A percentile compares a stretch with the other conserved stretches of the same genome.
Conservation (phyloP, 1,284 basidiomycete genomes). For the Sphaerobolus stellatus region DNA sequence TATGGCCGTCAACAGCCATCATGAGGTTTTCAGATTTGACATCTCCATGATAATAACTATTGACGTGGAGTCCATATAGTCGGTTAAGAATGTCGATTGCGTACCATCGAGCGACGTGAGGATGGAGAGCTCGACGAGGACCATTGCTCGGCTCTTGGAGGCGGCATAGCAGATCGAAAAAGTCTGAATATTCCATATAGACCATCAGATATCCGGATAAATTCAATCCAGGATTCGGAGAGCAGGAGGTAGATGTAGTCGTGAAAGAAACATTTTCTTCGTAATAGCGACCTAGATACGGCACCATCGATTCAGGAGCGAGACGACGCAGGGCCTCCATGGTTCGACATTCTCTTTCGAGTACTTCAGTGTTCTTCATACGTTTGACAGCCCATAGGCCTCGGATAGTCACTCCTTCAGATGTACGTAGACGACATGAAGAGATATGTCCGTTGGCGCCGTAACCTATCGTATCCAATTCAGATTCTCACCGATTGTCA, state of each 20-base stretch:
- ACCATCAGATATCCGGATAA: neutral
- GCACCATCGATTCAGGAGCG: neutral
- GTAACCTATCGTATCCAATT: too few relatives aligned
- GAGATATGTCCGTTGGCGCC: too few relatives aligned
- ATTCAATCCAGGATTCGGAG: neutral
- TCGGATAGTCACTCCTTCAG: too few relatives aligned
- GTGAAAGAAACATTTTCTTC: neutral
- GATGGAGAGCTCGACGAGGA: neutral
- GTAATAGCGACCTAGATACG: neutral
- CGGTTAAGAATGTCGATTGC: neutral
- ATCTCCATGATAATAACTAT: constrained; percentile 2
- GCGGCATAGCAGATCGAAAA: neutral
- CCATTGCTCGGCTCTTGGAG: neutral
- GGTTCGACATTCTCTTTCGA: too few relatives aligned
- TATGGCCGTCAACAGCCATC: neutral
- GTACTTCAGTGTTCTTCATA: too few relatives aligned
- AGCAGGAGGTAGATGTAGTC: neutral
- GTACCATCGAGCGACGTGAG: neutral
- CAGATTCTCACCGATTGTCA: too few relatives aligned
- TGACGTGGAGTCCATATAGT: neutral
- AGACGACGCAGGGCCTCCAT: too few relatives aligned
- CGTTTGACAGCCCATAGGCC: too few relatives aligned
- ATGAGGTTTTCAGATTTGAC: constrained; percentile 4
- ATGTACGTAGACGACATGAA: too few relatives aligned
- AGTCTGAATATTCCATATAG: neutral